Base-by-base conservation (phyloP, 306 rosid species). In the Casuarina equisetifolia region DNA sequence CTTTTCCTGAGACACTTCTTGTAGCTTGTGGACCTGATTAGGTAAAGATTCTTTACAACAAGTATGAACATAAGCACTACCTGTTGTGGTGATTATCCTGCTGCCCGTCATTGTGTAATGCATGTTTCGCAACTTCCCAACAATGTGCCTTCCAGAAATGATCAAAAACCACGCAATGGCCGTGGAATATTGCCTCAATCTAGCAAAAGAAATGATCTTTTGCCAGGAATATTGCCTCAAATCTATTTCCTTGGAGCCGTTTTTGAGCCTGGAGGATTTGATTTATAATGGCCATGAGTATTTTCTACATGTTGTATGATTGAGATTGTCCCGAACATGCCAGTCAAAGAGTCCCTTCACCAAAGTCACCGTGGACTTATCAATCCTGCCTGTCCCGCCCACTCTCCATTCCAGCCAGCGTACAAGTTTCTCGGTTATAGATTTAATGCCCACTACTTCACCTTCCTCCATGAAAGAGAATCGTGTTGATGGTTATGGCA, bases 281-380 rank as follows among this genome's bases (percentile, higher is more conserved):
- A 17, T 62, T 62, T 62, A 9, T 36, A 43, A 62, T 62, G 7
- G 69, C 40, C 45, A 35, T 62, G 45, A 62, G 69, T 62, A 62
- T 36, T 19, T 62, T 36, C 45, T 62, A 16, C 69, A 62, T 35
- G 69, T 36, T 62, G 45, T 62, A 62, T 62, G 69, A 62, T 19
- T 62, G 69, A 36, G 69, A 62, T 44, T 62, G 45, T 35, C 38
- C 45, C 69, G 38, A 62, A 62, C 69, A 62, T 10, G 45, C 4
- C 69, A 36, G 44, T 62, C 69, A 62, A 62, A 62, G n/a, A 35
- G 69, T 36, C 69, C 69, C 69, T 62, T 15, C 44, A 62, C 69
- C 13, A 19, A 62, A 4, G 32, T 62, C 69, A 13, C 15, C 13
- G 69, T 36, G 35, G 69, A 35, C 69, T 62, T 62, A 36, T 44